Percentiles rank a stretch among this genome's conserved stretches.
phyloP scores from a whole-genome alignment of 2,329 filamentous ascomycete genomes.

The Cladosporium sp. region DNA sequence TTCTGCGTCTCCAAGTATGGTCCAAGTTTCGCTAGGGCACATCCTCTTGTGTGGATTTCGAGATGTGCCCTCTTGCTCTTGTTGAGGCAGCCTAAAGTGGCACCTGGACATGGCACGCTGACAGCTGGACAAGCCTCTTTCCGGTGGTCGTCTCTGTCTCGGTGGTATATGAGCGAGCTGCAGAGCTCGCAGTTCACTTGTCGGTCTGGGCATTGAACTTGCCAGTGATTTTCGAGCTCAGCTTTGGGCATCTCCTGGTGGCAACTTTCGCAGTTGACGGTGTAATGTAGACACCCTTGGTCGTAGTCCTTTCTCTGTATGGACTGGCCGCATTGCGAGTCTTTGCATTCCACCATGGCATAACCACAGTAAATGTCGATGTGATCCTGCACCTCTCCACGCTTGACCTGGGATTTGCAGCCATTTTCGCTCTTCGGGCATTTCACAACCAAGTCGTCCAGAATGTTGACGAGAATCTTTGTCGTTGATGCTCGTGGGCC shows the following conservation, averaged over 20 bases:
- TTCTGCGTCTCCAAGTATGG: conserved; percentile 42
- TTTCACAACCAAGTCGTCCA: conserved; percentile 57
- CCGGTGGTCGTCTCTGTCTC: conserved; percentile 39
- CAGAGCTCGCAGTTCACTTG: conserved; percentile 42
- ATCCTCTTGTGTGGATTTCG: conserved; percentile 38
- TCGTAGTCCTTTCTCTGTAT: conserved; percentile 54
- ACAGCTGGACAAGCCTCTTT: conserved; percentile 40
- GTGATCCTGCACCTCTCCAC: conserved; percentile 56
- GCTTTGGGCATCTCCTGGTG: conserved; percentile 50
- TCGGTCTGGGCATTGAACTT: conserved; percentile 47
- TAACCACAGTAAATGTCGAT: conserved; percentile 58
- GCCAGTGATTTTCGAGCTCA: conserved; percentile 45
- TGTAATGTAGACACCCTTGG: conserved; percentile 52
- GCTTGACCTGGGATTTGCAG: conserved; percentile 50
- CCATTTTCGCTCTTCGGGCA: conserved; percentile 54
- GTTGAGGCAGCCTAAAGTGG: conserved; percentile 41
- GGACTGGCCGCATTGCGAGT: conserved; percentile 46
- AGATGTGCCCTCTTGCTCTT: conserved; percentile 36
- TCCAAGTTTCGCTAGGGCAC: conserved; percentile 44
- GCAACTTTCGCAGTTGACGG: conserved; percentile 51
- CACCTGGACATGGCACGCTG: conserved; percentile 41
- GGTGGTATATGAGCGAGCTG: conserved; percentile 36
- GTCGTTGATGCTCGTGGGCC: conserved; percentile 37
- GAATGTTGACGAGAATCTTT: conserved; percentile 56
- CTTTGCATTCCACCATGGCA: conserved; percentile 50